Evolutionary conservation across 2,329 filamentous ascomycete genomes (phyloP).

Genomic region (Cladosporium austrohemisphaericum): DNA sequence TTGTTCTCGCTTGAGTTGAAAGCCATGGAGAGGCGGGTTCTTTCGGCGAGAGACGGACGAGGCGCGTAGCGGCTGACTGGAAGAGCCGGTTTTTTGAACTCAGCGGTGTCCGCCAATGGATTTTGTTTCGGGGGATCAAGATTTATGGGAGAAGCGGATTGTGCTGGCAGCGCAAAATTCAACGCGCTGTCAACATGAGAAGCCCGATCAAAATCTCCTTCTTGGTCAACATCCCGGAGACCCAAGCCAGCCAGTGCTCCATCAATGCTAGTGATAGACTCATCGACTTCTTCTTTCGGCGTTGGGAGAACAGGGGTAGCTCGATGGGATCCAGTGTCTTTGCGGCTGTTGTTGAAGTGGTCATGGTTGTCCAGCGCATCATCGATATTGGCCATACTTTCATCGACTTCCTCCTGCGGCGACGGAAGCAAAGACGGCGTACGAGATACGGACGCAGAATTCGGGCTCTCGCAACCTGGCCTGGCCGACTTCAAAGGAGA

Average conservation of each 20-base stretch:
- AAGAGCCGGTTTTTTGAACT: background rate
- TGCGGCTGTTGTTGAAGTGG: background rate
- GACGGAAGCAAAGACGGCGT: constrained; percentile 1
- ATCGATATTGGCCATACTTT: background rate
- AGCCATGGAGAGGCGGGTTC: constrained; percentile 47
- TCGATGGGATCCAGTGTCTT: background rate
- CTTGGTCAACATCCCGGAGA: background rate
- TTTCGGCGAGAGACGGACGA: constrained; percentile 43
- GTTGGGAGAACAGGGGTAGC: background rate
- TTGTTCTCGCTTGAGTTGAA: constrained; percentile 10
- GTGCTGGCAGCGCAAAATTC: constrained; percentile 1
- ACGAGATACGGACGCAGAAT: constrained; percentile 4
- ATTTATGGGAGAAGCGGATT: background rate
- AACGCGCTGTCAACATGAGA: background rate
- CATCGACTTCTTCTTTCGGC: constrained; percentile 1
- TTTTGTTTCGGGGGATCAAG: constrained; percentile 6
- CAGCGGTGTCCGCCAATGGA: background rate
- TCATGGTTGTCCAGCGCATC: background rate
- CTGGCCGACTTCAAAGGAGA: constrained; percentile 31
- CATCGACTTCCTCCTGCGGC: constrained; percentile 7
- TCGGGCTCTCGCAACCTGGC: constrained; percentile 5
- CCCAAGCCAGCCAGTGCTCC: background rate
- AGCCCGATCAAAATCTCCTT: background rate
- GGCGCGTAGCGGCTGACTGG: background rate
- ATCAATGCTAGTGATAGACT: background rate